These are phyloP conservation scores for Byssochlamys sp. DNA, from an alignment of 2,329 filamentous ascomycete genomes.

Conservation along the genomic window DNA sequence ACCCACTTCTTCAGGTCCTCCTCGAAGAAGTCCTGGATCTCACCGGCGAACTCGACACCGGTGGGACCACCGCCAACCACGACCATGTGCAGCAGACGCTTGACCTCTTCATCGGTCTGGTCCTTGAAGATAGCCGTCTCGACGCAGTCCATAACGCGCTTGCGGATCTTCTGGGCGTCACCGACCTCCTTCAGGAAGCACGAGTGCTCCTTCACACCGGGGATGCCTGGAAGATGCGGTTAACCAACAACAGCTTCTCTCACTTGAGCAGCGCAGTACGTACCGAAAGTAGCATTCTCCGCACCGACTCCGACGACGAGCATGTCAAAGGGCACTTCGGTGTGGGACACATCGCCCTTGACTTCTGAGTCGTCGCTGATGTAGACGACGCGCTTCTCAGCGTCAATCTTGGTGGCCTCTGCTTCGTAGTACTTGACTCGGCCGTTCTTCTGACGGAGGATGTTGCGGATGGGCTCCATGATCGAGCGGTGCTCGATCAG, in stretches of 20 bases:
- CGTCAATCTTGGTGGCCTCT: conserved; percentile 89
- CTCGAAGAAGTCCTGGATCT: conserved; percentile 98
- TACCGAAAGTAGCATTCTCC: conserved; percentile 94
- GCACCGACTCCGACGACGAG: conserved; percentile 93
- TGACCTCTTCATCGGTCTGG: conserved; percentile 74
- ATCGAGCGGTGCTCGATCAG: conserved; percentile 98
- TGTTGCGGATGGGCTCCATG: conserved; percentile 97
- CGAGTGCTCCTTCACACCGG: conserved; percentile 85
- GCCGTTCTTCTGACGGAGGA: conserved; percentile 88
- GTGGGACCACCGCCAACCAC: conserved; percentile 88
- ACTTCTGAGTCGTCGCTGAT: conserved; percentile 89
- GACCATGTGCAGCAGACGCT: conserved; percentile 96
- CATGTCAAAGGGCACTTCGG: conserved; percentile 95
- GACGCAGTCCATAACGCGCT: conserved; percentile 99
- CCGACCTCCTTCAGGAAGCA: conserved; percentile 98
- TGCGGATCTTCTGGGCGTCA: conserved; percentile 91
- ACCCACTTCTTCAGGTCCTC: conserved; percentile 97
- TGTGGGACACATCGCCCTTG: conserved; percentile 70
- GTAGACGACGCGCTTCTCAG: conserved; percentile 75
- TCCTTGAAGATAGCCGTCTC: conserved; percentile 98
- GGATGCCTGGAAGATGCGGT: conserved; percentile 51
- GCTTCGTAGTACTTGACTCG: conserved; percentile 96
- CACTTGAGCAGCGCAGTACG: conserved; percentile 11
- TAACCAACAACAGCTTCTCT: conserved; percentile 2
- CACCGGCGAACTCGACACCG: conserved; percentile 95